These are phyloP conservation scores for Diplodia seriata DNA, from an alignment of 2,329 filamentous ascomycete species.

Conservation along the genomic window DNA sequence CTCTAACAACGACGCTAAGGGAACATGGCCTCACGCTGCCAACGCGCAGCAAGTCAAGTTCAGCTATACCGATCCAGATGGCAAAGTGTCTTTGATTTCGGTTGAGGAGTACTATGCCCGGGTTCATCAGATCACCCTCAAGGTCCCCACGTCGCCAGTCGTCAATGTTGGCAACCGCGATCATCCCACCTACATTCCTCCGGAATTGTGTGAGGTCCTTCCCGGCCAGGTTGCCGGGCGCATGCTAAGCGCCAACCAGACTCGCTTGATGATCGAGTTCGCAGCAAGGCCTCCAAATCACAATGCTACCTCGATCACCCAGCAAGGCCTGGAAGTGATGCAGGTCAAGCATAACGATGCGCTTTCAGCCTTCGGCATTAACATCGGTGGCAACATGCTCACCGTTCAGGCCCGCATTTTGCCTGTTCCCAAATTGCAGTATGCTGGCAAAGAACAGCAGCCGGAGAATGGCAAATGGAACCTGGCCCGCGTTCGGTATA, in stretches of 20 bases:
- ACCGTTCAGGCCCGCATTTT: slow-evolving; percentile 77
- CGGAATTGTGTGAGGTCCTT: slow-evolving; percentile 43
- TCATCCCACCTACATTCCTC: slow-evolving; percentile 44
- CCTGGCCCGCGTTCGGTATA: slow-evolving; percentile 54
- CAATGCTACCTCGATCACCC: slow-evolving; percentile 38
- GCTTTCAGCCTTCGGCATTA: slow-evolving; percentile 64
- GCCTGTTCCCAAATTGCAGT: slow-evolving; percentile 65
- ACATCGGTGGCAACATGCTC: slow-evolving; percentile 67
- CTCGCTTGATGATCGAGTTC: slow-evolving; percentile 44
- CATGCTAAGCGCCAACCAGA: slow-evolving; percentile 39
- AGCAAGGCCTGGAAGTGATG: slow-evolving; percentile 30
- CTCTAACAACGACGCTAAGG: slow-evolving; percentile 44
- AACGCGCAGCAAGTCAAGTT: slow-evolving; percentile 27
- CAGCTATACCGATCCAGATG: slow-evolving; percentile 19
- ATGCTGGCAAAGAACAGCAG: slow-evolving; percentile 50
- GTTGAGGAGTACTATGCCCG: slow-evolving; percentile 28
- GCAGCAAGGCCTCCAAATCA: slow-evolving; percentile 42
- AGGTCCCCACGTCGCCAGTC: slow-evolving; percentile 38
- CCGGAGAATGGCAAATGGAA: slow-evolving; percentile 71
- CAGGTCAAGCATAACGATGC: slow-evolving; percentile 23
- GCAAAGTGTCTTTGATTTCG: slow-evolving; percentile 27
- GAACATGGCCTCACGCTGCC: slow-evolving; percentile 35
- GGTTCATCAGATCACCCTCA: slow-evolving; percentile 39
- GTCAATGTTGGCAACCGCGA: slow-evolving; percentile 41
- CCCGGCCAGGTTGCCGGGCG: slow-evolving; percentile 43